A percentile compares a stretch with the other conserved stretches of the same genome.
These are phyloP conservation scores for Davidsoniella australis DNA, from an alignment of 2,329 filamentous ascomycete genomes.

Conservation along the genomic window DNA sequence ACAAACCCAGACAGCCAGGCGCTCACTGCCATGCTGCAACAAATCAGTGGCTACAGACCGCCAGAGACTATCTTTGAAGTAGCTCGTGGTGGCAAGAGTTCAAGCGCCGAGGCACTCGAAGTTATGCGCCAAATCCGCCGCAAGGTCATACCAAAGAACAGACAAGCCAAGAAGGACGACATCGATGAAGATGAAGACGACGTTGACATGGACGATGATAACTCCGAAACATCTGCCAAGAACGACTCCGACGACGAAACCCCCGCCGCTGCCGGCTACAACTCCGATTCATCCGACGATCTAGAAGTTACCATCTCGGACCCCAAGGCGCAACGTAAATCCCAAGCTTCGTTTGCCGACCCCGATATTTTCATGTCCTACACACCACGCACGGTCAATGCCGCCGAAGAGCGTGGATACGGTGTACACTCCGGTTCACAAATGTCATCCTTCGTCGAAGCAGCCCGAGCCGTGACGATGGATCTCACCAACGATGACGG, in stretches of 20 bases:
- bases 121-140: conserved; percentile 57
- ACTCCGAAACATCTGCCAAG: conserved; percentile 13
- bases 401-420: conserved; percentile 81
- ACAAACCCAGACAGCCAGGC: conserved; percentile 49
- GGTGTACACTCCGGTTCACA: conserved; percentile 74
- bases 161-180: conserved; percentile 22
- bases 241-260: conserved; percentile 22
- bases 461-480: conserved; percentile 77
- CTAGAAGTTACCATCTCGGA: conserved; percentile 57
- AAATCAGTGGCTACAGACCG: conserved; percentile 76
- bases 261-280: conserved; percentile 27
- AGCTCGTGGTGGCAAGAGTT: conserved; percentile 50
- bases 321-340: conserved; percentile 24
- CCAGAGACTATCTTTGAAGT: conserved; percentile 95
- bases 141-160: conserved; percentile 45
- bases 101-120: conserved; percentile 48
- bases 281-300: conserved; percentile 45
- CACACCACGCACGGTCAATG: conserved; percentile 61
- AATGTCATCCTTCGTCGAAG: conserved; percentile 57
- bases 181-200: conserved; percentile 19
- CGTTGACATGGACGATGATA: conserved; percentile 18
- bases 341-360: conserved; percentile 55
- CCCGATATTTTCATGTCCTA: conserved; percentile 94
- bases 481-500: conserved; percentile 82
- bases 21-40: conserved; percentile 71